These are phyloP conservation scores for Sporisorium iseilematis-ciliati DNA, from an alignment of 1,284 basidiomycete species.

Conservation along the genomic window DNA sequence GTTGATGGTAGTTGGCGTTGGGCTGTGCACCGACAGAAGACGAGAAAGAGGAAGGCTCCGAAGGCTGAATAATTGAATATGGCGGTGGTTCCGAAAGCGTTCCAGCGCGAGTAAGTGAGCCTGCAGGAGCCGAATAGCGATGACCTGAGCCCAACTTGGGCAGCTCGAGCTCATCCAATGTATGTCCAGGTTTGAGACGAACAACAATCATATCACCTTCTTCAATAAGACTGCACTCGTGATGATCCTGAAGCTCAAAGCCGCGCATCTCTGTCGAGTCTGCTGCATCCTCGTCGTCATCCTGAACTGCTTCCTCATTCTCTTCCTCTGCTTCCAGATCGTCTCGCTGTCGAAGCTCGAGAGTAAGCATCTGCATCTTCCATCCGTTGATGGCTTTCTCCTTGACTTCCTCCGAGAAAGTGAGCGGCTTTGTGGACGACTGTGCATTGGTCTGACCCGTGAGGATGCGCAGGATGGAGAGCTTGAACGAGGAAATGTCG, in stretches of 20 bases:
- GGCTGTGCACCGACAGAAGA: constrained; percentile 67
- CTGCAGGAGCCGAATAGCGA: constrained; percentile 55
- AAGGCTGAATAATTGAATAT: constrained; percentile 55
- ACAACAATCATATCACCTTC: constrained; percentile 66
- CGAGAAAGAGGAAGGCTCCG: constrained; percentile 67
- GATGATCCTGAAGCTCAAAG: constrained; percentile 63
- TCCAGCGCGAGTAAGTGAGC: constrained; percentile 49
- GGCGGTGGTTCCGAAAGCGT: constrained; percentile 57
- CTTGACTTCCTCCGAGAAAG: constrained; percentile 65
- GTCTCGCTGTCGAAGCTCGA: constrained; percentile 64
- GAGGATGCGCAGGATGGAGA: constrained; percentile 63
- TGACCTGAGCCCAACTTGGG: constrained; percentile 54
- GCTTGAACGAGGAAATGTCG: constrained; percentile 59
- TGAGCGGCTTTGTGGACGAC: constrained; percentile 50
- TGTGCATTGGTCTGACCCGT: constrained; percentile 54
- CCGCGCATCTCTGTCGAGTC: constrained; percentile 36
- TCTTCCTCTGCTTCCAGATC: constrained; percentile 46
- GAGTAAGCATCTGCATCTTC: constrained; percentile 65
- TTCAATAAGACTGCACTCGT: constrained; percentile 67
- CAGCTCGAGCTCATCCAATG: constrained; percentile 57
- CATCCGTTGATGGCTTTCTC: constrained; percentile 65
- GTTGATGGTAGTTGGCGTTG: constrained; percentile 64
- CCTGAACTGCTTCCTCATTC: not conserved
- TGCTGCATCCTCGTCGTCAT: not conserved
- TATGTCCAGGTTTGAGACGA: constrained; percentile 45